phyloP scores from a whole-genome alignment of 148 eudicot species.

The Chenopodium formosanum region DNA sequence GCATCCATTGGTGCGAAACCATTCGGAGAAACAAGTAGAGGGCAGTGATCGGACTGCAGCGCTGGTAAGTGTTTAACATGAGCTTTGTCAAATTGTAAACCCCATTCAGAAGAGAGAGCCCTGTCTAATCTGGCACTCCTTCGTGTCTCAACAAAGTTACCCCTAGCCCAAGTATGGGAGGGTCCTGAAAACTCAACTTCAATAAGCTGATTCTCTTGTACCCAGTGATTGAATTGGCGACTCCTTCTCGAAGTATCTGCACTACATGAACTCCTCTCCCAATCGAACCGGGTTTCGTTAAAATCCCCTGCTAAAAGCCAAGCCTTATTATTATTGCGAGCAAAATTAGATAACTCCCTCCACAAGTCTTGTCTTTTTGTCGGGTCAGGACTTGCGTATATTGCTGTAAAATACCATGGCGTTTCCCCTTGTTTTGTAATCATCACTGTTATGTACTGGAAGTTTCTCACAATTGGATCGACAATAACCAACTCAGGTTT shows the following conservation, averaged over 20 bases:
- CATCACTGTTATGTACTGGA: background rate
- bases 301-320: background rate
- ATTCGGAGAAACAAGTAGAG: background rate
- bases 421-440: background rate
- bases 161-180: background rate
- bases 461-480: background rate
- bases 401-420: background rate
- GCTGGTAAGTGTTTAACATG: background rate
- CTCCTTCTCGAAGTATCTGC: background rate
- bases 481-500: background rate
- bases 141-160: background rate
- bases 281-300: background rate
- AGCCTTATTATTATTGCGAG: background rate
- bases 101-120: background rate
- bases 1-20: too few relatives aligned
- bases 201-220: background rate
- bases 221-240: background rate
- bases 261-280: background rate
- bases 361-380: background rate
- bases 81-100: background rate
- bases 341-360: background rate
- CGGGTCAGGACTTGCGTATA: background rate
- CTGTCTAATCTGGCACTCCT: background rate
- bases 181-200: background rate
- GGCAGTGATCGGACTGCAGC: background rate